Percentiles rank a stretch among this genome's conserved stretches.
Evolutionary conservation across 176 grass and related monocot genomes (phyloP).

Genomic region (Avena atlantica): DNA sequence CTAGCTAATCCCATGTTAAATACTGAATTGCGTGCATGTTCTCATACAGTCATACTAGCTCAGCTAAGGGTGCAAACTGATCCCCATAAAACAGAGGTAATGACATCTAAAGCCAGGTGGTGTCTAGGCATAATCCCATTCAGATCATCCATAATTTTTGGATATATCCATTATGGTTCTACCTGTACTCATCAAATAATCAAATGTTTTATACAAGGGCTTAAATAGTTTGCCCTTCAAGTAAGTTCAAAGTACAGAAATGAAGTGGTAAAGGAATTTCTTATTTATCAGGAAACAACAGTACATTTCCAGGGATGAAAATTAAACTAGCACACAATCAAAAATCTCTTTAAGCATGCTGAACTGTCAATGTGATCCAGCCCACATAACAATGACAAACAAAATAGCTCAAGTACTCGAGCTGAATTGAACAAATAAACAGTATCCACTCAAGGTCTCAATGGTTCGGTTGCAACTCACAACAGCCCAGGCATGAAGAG

Average conservation of each 20-base stretch:
- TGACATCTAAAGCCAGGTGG: not conserved
- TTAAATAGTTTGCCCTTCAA: not conserved
- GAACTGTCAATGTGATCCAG: not conserved
- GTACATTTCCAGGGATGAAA: slow-evolving; percentile 2
- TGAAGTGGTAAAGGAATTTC: not conserved
- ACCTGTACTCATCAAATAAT: not conserved
- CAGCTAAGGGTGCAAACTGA: not conserved
- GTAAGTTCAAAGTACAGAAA: not conserved
- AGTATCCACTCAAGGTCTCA: not conserved
- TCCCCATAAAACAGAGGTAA: not conserved
- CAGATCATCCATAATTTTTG: not conserved
- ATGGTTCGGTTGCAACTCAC: not conserved
- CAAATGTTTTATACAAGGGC: not conserved
- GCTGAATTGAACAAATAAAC: slow-evolving; percentile 34
- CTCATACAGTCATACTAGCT: too few species aligned
- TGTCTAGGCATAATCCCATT: not conserved
- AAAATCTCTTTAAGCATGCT: slow-evolving; percentile 3
- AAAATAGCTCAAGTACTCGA: not conserved
- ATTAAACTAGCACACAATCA: not conserved
- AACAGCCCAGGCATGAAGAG: not conserved
- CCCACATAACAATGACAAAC: slow-evolving; percentile 33
- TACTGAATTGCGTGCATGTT: too few species aligned
- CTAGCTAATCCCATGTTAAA: too few species aligned
- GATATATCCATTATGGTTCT: not conserved
- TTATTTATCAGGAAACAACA: slow-evolving; percentile 37